Conservation (phyloP, 2,329 filamentous ascomycete genomes). For the Akanthomyces dipterigenus region DNA sequence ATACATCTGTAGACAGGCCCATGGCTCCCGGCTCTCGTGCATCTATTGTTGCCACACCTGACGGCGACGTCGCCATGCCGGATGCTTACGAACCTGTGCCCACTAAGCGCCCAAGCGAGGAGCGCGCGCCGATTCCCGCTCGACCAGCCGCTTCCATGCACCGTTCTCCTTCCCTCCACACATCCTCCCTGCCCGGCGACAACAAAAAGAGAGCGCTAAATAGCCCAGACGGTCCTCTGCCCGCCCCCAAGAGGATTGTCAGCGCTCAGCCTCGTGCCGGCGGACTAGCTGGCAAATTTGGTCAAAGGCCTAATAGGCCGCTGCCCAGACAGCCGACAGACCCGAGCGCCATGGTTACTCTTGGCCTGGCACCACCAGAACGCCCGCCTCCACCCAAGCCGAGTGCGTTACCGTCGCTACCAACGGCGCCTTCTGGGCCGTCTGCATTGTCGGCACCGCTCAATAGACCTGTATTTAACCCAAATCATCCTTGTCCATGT, state of each 20-base stretch:
- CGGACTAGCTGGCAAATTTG: conserved; percentile 31
- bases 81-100: not conserved
- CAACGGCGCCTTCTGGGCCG: conserved; percentile 18
- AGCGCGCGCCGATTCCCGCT: conserved; percentile 5
- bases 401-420: conserved; percentile 3
- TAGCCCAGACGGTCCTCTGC: conserved; percentile 24
- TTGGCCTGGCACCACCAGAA: conserved; percentile 41
- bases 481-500: not conserved
- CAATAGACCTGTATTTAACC: conserved; percentile 16
- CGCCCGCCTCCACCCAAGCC: conserved; percentile 28
- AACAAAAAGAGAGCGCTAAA: conserved; percentile 40
- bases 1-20: conserved; percentile 8
- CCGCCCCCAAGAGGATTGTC: conserved; percentile 34
- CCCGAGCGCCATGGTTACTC: conserved; percentile 45
- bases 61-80: conserved; percentile 12
- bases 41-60: conserved; percentile 9
- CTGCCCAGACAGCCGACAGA: conserved; percentile 32
- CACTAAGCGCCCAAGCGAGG: not conserved
- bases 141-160: conserved; percentile 16
- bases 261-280: conserved; percentile 23
- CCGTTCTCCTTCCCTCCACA: conserved; percentile 35
- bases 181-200: conserved; percentile 21
- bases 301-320: conserved; percentile 21
- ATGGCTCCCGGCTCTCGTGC: not conserved
- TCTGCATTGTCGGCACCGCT: conserved; percentile 14